phyloP scores from a whole-genome alignment of 352 stramenopile species.

The Saprolegnia diclina region DNA sequence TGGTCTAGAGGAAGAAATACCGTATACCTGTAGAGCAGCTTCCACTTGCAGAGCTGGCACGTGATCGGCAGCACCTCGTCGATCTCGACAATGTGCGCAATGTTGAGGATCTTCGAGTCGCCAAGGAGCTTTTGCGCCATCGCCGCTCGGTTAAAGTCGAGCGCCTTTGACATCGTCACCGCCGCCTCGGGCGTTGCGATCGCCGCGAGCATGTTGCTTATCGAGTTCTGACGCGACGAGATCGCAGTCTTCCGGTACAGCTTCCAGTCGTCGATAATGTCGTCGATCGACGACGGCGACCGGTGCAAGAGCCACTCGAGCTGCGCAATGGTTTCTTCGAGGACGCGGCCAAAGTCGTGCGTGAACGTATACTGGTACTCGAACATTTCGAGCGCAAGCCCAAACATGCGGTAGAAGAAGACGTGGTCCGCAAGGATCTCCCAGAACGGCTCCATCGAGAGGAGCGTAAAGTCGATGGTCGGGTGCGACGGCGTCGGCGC shows the following conservation, averaged over 20 bases:
- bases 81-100: conserved; percentile 62
- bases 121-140: conserved; percentile 52
- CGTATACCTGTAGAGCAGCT: conserved; percentile 53
- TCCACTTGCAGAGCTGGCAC: conserved; percentile 75
- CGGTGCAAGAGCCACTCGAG: conserved; percentile 65
- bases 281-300: conserved; percentile 50
- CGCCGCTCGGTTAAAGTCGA: conserved; percentile 10
- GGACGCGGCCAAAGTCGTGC: conserved; percentile 66
- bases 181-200: not conserved
- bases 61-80: conserved; percentile 71
- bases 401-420: conserved; percentile 76
- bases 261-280: conserved; percentile 59
- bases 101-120: conserved; percentile 59
- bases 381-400: conserved; percentile 69
- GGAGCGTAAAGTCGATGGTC: conserved; percentile 65
- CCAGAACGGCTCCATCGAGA: conserved; percentile 79
- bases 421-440: conserved; percentile 71
- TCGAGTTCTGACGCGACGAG: conserved; percentile 40
- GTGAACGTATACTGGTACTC: conserved; percentile 62
- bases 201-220: conserved; percentile 45
- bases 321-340: conserved; percentile 63
- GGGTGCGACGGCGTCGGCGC: conserved; percentile 37
- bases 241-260: conserved; percentile 30
- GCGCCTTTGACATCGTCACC: conserved; percentile 29
- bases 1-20: not conserved